A percentile compares a stretch with the other conserved stretches of the same genome.
These are phyloP conservation scores for Cicer cuneatum DNA, from an alignment of 306 rosid genomes.

Conservation along the genomic window DNA sequence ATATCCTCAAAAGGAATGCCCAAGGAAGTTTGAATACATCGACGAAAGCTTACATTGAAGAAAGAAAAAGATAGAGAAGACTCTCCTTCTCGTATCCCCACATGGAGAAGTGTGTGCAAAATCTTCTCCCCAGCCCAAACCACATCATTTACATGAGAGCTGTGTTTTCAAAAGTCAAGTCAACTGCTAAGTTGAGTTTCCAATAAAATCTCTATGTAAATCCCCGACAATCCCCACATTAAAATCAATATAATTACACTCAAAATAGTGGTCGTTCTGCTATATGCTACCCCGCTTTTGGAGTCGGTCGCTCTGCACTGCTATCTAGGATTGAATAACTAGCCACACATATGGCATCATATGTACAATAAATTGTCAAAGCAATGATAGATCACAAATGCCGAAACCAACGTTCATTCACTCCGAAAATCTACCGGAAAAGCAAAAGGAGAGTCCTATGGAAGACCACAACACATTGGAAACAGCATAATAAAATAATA, in stretches of 20 bases:
- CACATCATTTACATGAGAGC: not conserved
- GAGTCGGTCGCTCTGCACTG: too few species aligned
- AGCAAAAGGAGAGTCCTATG: not conserved
- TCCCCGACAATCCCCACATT: not conserved
- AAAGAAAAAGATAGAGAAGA: not conserved
- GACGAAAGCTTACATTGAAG: not conserved
- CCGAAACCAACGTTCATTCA: conserved; percentile 7
- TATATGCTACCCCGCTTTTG: too few species aligned
- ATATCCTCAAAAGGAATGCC: conserved; percentile 4
- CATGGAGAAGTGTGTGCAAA: not conserved
- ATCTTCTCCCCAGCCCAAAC: too few species aligned
- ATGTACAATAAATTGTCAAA: conserved; percentile 21
- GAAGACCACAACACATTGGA: conserved; percentile 25
- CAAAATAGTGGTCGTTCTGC: too few species aligned
- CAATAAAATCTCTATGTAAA: not conserved
- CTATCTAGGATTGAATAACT: too few species aligned
- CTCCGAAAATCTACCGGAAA: conserved; percentile 26
- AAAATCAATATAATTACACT: not conserved
- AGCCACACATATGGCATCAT: conserved; percentile 6
- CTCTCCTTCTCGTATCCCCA: conserved; percentile 2
- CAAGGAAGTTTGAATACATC: conserved; percentile 7
- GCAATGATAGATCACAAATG: conserved; percentile 30
- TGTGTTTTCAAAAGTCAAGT: conserved; percentile 15
- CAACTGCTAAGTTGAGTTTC: conserved; percentile 11
- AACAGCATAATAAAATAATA: conserved; percentile 40